Base-by-base conservation (phyloP, 306 rosid genomes). In the Cucumis sativus region DNA sequence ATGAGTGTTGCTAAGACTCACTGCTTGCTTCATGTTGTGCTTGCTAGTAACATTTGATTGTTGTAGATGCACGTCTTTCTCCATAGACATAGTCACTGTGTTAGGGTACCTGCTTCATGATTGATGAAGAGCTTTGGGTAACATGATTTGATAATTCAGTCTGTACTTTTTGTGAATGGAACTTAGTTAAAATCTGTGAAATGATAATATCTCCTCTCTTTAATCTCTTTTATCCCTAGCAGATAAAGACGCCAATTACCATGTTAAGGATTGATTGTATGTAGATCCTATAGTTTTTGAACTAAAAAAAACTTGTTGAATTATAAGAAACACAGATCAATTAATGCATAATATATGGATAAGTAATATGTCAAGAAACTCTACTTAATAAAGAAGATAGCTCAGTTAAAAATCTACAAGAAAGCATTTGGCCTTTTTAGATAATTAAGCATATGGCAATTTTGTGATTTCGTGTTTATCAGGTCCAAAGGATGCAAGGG, bases 401-500 rank as follows among this genome's bases (percentile, higher is more conserved):
- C 20, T 62, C 39, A 14, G 40, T 11, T 23, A 62, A 30, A 16
- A 62, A 28, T 30, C 68, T 28, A 6, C 35, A 39, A 65, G 72
- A 67, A 65, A 67, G 54, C 54, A 40, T 40, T 8, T 69, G 35
- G 20, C 58, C 40, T 69, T 41, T 69, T 23, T 10, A 69, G 57
- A 41, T 13, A 43, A 13, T 45, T 69, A 45, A 14, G 76, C 23
- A 28, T 72, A 16, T 72, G 39, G 28, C 43, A 71, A 39, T 23
- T 71, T 23, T 12, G 15, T 25, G 43, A 9, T 47, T 72, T 41
- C 39, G 14, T 5, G n/a, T 64, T 78, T 78, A 64, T 45, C 88
- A 95, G 98, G 91, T 85, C 86, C 91, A 40, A 90, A 90, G 88
- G 96, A 95, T 83, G 86, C 90, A 67, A 89, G 85, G 59, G 96